A percentile compares a stretch with the other conserved stretches of the same genome.
Evolutionary conservation across 805 yeast species (phyloP).

Genomic region (Lachancea nothofagi): DNA sequence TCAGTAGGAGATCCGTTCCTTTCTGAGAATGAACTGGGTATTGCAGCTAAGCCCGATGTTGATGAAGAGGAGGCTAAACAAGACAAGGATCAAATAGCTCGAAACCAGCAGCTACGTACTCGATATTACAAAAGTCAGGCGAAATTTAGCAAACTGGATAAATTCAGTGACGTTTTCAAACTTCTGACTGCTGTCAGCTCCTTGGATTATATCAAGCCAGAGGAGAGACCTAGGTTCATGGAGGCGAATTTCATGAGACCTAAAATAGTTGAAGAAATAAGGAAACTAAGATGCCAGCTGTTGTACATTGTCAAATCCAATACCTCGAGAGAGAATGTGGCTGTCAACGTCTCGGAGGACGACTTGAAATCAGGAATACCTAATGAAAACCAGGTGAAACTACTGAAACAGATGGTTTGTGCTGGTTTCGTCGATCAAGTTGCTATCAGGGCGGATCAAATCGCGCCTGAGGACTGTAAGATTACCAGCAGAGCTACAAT

Average conservation of each 20-base stretch:
- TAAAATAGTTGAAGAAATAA: slow-evolving; percentile 80
- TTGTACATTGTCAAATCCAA: slow-evolving; percentile 65
- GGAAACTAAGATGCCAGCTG: slow-evolving; percentile 74
- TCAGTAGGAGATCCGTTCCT: slow-evolving; percentile 92
- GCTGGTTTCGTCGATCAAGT: slow-evolving; percentile 91
- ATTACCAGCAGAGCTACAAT: slow-evolving; percentile 54
- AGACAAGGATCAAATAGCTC: slow-evolving; percentile 34
- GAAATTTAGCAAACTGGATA: slow-evolving; percentile 62
- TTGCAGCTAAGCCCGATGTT: slow-evolving; percentile 28
- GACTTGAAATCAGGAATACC: slow-evolving; percentile 64
- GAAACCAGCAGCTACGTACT: slow-evolving; percentile 40
- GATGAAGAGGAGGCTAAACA: slow-evolving; percentile 20
- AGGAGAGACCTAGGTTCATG: slow-evolving; percentile 45
- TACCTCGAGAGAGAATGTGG: slow-evolving; percentile 55
- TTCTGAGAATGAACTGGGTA: slow-evolving; percentile 66
- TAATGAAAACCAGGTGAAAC: slow-evolving; percentile 57
- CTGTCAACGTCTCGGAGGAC: slow-evolving; percentile 38
- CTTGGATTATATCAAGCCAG: slow-evolving; percentile 60
- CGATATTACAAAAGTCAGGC: slow-evolving; percentile 55
- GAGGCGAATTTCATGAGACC: slow-evolving; percentile 61
- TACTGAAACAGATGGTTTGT: slow-evolving; percentile 85
- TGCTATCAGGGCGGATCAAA: slow-evolving; percentile 73
- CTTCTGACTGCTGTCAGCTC: slow-evolving; percentile 83
- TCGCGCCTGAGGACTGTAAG: slow-evolving; percentile 55
- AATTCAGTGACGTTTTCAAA: slow-evolving; percentile 67